Base-by-base conservation (phyloP, 78 protist genomes). In the Bigelowiella natans region DNA sequence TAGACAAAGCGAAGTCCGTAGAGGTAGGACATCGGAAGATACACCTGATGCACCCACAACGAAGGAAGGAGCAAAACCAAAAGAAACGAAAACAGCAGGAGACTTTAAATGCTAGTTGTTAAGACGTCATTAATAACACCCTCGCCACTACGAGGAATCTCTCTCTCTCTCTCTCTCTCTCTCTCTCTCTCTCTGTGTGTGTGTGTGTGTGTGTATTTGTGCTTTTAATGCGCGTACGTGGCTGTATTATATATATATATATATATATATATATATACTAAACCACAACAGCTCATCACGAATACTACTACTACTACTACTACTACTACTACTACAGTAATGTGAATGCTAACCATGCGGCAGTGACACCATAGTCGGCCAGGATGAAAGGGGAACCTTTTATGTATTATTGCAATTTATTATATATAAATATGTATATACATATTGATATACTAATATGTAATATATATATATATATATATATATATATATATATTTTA, bases 301-400 rank as follows among this genome's bases (percentile, higher is more conserved):
- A n/a, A n/a, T n/a, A n/a, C n/a, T n/a, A n/a, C n/a, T n/a, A n/a
- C n/a, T n/a, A n/a, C n/a, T 95, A 97, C 2, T 94, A 26, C 88
- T 95, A 97, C 51, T 91, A 29, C 97, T n/a, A n/a, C n/a, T n/a
- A n/a, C n/a, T n/a, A n/a, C n/a, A n/a, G n/a, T n/a, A n/a, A 97
- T 96, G 30, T 97, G 98, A n/a, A 96, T 63, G 88, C 96, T 95
- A 37, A 97, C 98, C 92, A 95, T 93, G 39, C 98, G 93, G 88
- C 96, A 91, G 94, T 97, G 97, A 83, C 97, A 95, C 97, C 97
- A 95, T 93, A 92, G 73, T 37, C 96, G 83, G 31, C 94, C 92
- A 30, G 96, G 96, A 82, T 94, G 95, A 39, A 95, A 36, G 36
- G 97, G 97, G 2, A 94, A 1, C 73, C 73, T 51, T 51, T 26